A percentile compares a stretch with the other conserved stretches of the same genome.
Conservation (phyloP, 2,329 filamentous ascomycete genomes). For the Neurospora sp. region DNA sequence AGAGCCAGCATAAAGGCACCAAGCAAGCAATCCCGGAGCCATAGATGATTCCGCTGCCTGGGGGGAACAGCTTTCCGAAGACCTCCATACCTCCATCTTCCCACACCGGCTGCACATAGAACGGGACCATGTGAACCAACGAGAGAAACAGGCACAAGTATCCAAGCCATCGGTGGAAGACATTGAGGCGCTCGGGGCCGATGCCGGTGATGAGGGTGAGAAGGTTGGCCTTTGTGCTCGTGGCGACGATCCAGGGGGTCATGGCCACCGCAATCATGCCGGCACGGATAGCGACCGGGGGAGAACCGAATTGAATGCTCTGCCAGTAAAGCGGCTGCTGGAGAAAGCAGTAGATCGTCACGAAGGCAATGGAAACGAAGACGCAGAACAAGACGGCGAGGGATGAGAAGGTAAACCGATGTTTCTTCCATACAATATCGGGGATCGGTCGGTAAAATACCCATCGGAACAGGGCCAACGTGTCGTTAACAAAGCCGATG, state of each 20-base stretch:
- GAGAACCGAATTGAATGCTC: slow-evolving; percentile 79
- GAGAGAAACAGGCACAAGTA: slow-evolving; percentile 79
- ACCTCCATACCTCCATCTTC: slow-evolving; percentile 63
- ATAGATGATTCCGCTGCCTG: slow-evolving; percentile 61
- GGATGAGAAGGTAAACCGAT: slow-evolving; percentile 71
- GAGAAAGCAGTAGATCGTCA: slow-evolving; percentile 73
- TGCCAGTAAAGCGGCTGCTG: slow-evolving; percentile 84
- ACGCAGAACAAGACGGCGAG: slow-evolving; percentile 62
- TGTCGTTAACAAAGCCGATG: slow-evolving; percentile 64
- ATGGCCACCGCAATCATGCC: slow-evolving; percentile 90
- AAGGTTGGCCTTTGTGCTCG: slow-evolving; percentile 85
- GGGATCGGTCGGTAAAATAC: slow-evolving; percentile 83
- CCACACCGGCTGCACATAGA: slow-evolving; percentile 82
- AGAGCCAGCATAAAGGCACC: slow-evolving; percentile 73
- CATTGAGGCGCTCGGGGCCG: slow-evolving; percentile 83
- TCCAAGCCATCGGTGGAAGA: slow-evolving; percentile 84
- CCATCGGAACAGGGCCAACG: slow-evolving; percentile 75
- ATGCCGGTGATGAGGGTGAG: slow-evolving; percentile 80
- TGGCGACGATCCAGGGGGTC: slow-evolving; percentile 84
- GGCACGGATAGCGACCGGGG: slow-evolving; percentile 74
- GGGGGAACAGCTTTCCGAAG: slow-evolving; percentile 60
- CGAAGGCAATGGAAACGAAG: slow-evolving; percentile 58
- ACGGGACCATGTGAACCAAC: slow-evolving; percentile 77
- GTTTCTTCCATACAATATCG: slow-evolving; percentile 57
- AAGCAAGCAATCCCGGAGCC: slow-evolving; percentile 78